These are phyloP conservation scores for Gardenia jasminoides DNA, from an alignment of 257 asterid species.

Conservation along the genomic window DNA sequence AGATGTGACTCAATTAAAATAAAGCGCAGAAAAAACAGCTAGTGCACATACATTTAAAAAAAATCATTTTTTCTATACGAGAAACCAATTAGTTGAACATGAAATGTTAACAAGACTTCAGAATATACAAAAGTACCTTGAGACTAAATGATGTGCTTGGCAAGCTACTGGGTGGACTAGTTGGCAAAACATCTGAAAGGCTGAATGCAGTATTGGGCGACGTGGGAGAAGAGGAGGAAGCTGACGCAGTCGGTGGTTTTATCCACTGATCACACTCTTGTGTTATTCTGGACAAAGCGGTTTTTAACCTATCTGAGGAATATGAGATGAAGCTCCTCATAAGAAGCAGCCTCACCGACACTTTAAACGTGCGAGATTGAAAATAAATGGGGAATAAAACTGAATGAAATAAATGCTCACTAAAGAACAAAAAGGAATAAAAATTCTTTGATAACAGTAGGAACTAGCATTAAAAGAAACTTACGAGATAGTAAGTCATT, in stretches of 20 bases:
- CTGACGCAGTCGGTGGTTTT: slow-evolving; percentile 53
- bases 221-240: slow-evolving; percentile 59
- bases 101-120: not conserved
- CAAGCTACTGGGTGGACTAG: slow-evolving; percentile 77
- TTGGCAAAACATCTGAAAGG: slow-evolving; percentile 84
- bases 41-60: not conserved
- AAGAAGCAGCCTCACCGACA: slow-evolving; percentile 22
- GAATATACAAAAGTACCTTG: slow-evolving; percentile 55
- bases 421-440: not conserved
- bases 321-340: slow-evolving; percentile 30
- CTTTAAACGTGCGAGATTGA: not conserved
- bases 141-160: slow-evolving; percentile 60
- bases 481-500: slow-evolving; percentile 63
- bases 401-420: slow-evolving; percentile 4
- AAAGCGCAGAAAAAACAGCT: not conserved
- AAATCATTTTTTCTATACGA: not conserved
- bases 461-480: slow-evolving; percentile 29
- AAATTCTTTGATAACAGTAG: slow-evolving; percentile 6
- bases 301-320: slow-evolving; percentile 77
- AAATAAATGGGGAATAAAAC: not conserved
- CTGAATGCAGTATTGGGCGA: slow-evolving; percentile 52
- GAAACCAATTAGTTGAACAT: not conserved
- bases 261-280: slow-evolving; percentile 96
- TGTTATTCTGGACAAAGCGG: slow-evolving; percentile 74
- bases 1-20: not conserved